A percentile compares a stretch with the other conserved stretches of the same genome.
phyloP scores from a whole-genome alignment of 176 grass and related monocot genomes.

The Rhynchospora breviuscula region DNA sequence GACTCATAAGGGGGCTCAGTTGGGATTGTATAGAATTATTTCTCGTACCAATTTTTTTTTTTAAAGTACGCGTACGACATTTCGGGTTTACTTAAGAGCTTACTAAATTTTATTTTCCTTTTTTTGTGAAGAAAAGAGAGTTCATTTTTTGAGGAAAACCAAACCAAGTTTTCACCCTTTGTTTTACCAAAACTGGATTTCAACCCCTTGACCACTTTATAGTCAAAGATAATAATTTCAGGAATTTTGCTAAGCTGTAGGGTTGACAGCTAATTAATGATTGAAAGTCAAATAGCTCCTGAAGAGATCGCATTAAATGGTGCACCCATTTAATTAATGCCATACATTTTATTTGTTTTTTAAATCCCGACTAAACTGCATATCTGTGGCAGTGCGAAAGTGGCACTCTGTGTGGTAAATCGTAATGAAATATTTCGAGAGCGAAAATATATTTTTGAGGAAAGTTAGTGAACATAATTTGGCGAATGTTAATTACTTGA shows the following conservation, averaged over 20 bases:
- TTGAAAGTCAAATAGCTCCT: slow-evolving; percentile 14
- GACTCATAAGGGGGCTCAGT: background rate
- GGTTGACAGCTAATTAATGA: slow-evolving; percentile 10
- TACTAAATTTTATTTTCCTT: too few relatives aligned
- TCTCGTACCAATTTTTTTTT: background rate
- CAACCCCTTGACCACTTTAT: background rate
- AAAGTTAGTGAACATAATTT: background rate
- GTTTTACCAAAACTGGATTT: background rate
- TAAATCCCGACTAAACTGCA: background rate
- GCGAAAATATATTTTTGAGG: background rate
- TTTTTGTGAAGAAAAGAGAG: background rate
- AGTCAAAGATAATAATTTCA: background rate
- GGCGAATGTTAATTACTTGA: background rate
- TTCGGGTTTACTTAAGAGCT: too few relatives aligned
- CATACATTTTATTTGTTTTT: too few relatives aligned
- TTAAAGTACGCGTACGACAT: too few relatives aligned
- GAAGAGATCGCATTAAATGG: background rate
- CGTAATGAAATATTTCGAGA: background rate
- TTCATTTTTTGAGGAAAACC: background rate
- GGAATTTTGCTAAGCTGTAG: background rate
- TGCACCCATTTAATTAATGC: background rate
- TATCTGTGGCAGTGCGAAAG: background rate
- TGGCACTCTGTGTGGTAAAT: background rate
- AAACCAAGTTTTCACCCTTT: background rate
- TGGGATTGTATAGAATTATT: background rate